phyloP scores from a whole-genome alignment of 169 alveolate species.

The Cryptosporidium sp. region DNA sequence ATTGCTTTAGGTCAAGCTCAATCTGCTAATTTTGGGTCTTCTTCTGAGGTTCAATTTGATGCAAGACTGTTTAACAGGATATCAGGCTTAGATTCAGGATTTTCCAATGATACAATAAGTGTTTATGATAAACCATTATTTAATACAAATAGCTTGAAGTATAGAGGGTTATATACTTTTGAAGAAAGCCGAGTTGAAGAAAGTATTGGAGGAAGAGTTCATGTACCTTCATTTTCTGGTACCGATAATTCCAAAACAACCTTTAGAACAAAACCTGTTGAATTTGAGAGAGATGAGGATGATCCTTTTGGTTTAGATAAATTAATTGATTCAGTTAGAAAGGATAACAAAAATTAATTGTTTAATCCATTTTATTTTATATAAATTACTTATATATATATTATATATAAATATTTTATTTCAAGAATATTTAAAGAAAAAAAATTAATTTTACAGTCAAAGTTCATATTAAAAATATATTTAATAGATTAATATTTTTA shows the following conservation, averaged over 20 bases:
- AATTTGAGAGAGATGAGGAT: slow-evolving; percentile 81
- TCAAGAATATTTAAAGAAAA: background rate
- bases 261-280: slow-evolving; percentile 88
- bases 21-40: slow-evolving; percentile 43
- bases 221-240: slow-evolving; percentile 85
- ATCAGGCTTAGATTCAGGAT: slow-evolving; percentile 88
- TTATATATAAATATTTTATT: slow-evolving; percentile 1
- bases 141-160: slow-evolving; percentile 20
- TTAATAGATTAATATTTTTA: background rate
- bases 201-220: slow-evolving; percentile 79
- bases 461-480: background rate
- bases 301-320: slow-evolving; percentile 91
- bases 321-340: slow-evolving; percentile 85
- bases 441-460: background rate
- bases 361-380: no score
- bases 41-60: slow-evolving; percentile 86
- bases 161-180: slow-evolving; percentile 36
- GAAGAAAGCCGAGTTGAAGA: slow-evolving; percentile 73
- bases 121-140: slow-evolving; percentile 93
- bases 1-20: slow-evolving; percentile 93
- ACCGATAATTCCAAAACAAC: slow-evolving; percentile 75
- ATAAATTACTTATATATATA: background rate
- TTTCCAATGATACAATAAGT: slow-evolving; percentile 88
- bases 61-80: slow-evolving; percentile 88
- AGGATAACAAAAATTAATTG: slow-evolving; percentile 35